Percentiles rank a stretch among this genome's conserved stretches.
Conservation (phyloP, 768 basidiomycete genomes). For the Royoungia palumana region DNA sequence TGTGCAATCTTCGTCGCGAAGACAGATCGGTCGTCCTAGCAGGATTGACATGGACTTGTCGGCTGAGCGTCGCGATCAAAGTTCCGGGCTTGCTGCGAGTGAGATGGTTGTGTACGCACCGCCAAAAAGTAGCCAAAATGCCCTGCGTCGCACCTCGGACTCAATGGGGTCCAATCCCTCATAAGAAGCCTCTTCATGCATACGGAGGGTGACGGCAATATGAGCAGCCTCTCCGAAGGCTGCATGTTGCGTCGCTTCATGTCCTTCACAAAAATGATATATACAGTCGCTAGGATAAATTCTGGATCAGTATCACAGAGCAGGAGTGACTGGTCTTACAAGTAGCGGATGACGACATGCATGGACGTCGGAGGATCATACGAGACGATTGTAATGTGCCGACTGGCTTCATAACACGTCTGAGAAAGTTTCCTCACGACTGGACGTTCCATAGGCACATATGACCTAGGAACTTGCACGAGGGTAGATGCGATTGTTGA, state of each 20-base stretch:
- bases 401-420: conserved; percentile 77
- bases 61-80: conserved; percentile 40
- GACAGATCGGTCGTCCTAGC: conserved; percentile 77
- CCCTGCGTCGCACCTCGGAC: conserved; percentile 79
- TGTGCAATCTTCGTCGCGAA: conserved; percentile 89
- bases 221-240: conserved; percentile 86
- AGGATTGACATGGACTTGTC: conserved; percentile 90
- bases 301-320: conserved; percentile 4
- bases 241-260: conserved; percentile 83
- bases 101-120: conserved; percentile 44
- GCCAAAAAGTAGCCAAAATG: conserved; percentile 88
- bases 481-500: conserved; percentile 84
- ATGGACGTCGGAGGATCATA: conserved; percentile 83
- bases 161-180: conserved; percentile 83
- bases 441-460: conserved; percentile 81
- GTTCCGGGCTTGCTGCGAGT: neutral
- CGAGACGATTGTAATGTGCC: conserved; percentile 73
- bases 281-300: conserved; percentile 60
- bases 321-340: conserved; percentile 48
- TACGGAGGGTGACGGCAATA: conserved; percentile 74
- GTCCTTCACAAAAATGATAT: conserved; percentile 87
- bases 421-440: conserved; percentile 82
- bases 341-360: conserved; percentile 85
- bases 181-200: conserved; percentile 86
- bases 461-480: conserved; percentile 84